Evolutionary conservation across 2,329 filamentous ascomycete genomes (phyloP).

Genomic region (Aspergillus viridinutans): DNA sequence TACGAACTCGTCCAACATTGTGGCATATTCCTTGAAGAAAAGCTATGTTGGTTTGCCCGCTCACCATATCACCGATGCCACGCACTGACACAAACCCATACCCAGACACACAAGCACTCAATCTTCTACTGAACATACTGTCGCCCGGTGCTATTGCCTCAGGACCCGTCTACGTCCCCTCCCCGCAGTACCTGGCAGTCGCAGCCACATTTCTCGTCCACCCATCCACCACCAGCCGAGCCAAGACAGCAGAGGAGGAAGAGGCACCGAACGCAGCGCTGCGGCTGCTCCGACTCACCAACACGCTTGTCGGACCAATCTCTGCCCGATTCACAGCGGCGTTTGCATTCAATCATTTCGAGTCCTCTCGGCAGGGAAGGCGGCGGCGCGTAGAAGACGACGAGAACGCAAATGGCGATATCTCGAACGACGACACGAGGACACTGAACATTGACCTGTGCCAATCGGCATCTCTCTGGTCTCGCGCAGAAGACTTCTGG

Average conservation of each 20-base stretch:
- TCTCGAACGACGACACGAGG: constrained; percentile 45
- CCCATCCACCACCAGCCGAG: constrained; percentile 71
- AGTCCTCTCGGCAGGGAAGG: constrained; percentile 28
- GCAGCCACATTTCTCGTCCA: constrained; percentile 80
- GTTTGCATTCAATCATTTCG: constrained; percentile 59
- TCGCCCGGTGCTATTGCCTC: constrained; percentile 31
- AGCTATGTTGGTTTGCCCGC: constrained; percentile 53
- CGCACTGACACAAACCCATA: constrained; percentile 5
- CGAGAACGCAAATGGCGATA: constrained; percentile 1
- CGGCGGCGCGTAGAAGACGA: constrained; percentile 23
- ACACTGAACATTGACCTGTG: constrained; percentile 58
- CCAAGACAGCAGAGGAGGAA: constrained; percentile 56
- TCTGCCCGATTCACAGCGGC: constrained; percentile 66
- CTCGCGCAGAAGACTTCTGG: constrained; percentile 83
- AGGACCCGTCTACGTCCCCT: constrained; percentile 59
- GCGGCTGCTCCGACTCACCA: constrained; percentile 64
- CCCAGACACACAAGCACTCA: constrained; percentile 55
- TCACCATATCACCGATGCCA: not conserved
- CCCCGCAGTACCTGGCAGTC: constrained; percentile 68
- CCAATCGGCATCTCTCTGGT: constrained; percentile 65
- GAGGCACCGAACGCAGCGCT: constrained; percentile 65
- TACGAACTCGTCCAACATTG: constrained; percentile 63
- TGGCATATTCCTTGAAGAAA: constrained; percentile 71
- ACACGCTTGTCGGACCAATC: constrained; percentile 63
- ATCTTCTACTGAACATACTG: constrained; percentile 53